Percentiles rank a stretch among this genome's conserved stretches.
These are phyloP conservation scores for Populus euphratica DNA, from an alignment of 345 rosid species.

Conservation along the genomic window DNA sequence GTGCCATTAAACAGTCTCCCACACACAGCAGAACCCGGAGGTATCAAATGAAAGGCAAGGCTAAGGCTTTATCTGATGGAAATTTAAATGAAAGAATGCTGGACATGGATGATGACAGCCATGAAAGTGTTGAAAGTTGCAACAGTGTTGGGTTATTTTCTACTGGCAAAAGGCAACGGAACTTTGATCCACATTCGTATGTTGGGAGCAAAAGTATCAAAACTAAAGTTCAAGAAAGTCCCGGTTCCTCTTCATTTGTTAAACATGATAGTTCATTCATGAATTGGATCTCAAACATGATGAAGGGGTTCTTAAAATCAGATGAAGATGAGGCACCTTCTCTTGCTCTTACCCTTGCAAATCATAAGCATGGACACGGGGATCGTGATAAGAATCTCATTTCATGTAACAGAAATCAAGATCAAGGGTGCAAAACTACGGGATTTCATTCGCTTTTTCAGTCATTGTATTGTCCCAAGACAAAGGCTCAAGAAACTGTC, in stretches of 20 bases:
- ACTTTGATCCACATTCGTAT: slow-evolving; percentile 49
- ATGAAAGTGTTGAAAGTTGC: slow-evolving; percentile 89
- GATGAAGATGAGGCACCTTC: slow-evolving; percentile 37
- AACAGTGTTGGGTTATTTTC: slow-evolving; percentile 47
- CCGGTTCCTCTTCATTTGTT: slow-evolving; percentile 44
- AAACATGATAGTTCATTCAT: slow-evolving; percentile 79
- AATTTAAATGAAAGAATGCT: slow-evolving; percentile 35
- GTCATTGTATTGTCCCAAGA: slow-evolving; percentile 59
- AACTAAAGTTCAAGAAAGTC: slow-evolving; percentile 40
- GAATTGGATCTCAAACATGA: slow-evolving; percentile 90
- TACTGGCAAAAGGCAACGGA: slow-evolving; percentile 46
- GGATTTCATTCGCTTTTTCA: slow-evolving; percentile 82
- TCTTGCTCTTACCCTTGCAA: slow-evolving; percentile 35
- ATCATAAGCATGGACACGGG: slow-evolving; percentile 27
- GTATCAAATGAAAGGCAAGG: slow-evolving; percentile 49
- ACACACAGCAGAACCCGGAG: slow-evolving; percentile 29
- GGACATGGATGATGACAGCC: slow-evolving; percentile 55
- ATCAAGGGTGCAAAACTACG: slow-evolving; percentile 25
- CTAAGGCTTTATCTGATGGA: slow-evolving; percentile 59
- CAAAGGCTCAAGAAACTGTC: slow-evolving; percentile 25
- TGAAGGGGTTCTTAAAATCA: slow-evolving; percentile 56
- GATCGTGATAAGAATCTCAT: slow-evolving; percentile 21
- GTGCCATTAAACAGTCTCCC: slow-evolving; percentile 24
- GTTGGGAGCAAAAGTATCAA: slow-evolving; percentile 59
- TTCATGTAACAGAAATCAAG: slow-evolving; percentile 20